Evolutionary conservation across 768 basidiomycete genomes (phyloP), one percentile per base, ranked within the genome.

Genomic region (Coprinopsis marcescibilis): DNA sequence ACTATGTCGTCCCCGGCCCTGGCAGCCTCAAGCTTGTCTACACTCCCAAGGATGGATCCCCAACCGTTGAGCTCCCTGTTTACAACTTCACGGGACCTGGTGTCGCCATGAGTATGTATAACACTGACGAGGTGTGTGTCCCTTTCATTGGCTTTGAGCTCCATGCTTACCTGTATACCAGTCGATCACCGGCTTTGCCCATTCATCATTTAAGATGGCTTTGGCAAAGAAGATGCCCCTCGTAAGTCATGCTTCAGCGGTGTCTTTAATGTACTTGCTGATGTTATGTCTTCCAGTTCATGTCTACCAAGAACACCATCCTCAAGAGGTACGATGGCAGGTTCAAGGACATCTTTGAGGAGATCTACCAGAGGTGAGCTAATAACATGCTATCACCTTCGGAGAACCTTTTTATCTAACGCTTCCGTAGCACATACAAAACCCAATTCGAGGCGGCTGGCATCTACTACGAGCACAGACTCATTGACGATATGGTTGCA

Each of bases 301-400:
- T 98, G 88, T 93, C 90, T 10, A 98, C 95, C 33, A 97, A 99
- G 73, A 98, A 95, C 69, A 95, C 91, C 19, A 94, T 95, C 67
- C 60, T 95, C 61, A 95, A 99, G 73, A 93, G 85, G 62, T 99
- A 99, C 65, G 96, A 98, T 60, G 96, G 96, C 35, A 81, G 94
- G 24, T 99, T 98, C 81, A 99, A 99, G 75, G 96, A 99, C 59
- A 93, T 95, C 62, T 96, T 99, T 83, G 83, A 97, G 65, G 92
- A 96, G 59, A 84, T 97, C 58, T 99, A 91, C 64, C 89, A 95
- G 5, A 58, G 71, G 73, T 79, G 48, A 44, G 75, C n/a, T n/a
- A n/a, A n/a, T 69, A 27, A 11, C 19, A 26, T 23, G 19, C 32
- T 51, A 33, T 20, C 17, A 15, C 26, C 21, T 12, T 44, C 34